phyloP scores from a whole-genome alignment of 495 filamentous ascomycete species.

The Neurospora sp. region DNA sequence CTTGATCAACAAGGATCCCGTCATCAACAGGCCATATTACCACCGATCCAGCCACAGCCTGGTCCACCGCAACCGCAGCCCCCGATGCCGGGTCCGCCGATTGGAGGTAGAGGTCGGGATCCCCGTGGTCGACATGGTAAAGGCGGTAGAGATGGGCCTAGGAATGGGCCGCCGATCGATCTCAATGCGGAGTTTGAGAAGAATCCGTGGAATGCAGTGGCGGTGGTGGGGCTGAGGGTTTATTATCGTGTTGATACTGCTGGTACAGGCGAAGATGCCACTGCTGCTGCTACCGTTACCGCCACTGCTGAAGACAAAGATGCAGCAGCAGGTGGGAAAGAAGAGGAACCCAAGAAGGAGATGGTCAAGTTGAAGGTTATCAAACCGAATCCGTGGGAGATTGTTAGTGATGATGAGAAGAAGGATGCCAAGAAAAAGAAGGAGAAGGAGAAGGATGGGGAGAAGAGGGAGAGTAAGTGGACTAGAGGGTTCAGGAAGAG shows the following conservation, averaged over 20 bases:
- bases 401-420: constrained; percentile 11
- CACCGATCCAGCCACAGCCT: constrained; percentile 2
- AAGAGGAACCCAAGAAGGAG: constrained; percentile 34
- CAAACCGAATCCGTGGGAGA: constrained; percentile 23
- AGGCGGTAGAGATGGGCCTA: background rate
- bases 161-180: background rate
- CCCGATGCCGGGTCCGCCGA: background rate
- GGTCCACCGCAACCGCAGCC: background rate
- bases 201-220: constrained; percentile 81
- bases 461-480: constrained; percentile 11
- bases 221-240: constrained; percentile 66
- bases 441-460: constrained; percentile 4
- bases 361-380: constrained; percentile 31
- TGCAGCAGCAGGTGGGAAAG: background rate
- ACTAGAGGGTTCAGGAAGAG: constrained; percentile 18
- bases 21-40: background rate
- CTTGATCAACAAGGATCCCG: background rate
- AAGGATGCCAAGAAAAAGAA: constrained; percentile 8
- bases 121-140: background rate
- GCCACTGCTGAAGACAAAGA: background rate
- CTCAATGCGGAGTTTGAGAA: constrained; percentile 33
- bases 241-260: constrained; percentile 44
- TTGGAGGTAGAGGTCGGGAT: constrained; percentile 1
- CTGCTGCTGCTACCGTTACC: no score
- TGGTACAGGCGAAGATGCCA: background rate